A percentile compares a stretch with the other conserved stretches of the same genome.
phyloP scores from a whole-genome alignment of 2,329 filamentous ascomycete genomes.

The Fusarium illudens region DNA sequence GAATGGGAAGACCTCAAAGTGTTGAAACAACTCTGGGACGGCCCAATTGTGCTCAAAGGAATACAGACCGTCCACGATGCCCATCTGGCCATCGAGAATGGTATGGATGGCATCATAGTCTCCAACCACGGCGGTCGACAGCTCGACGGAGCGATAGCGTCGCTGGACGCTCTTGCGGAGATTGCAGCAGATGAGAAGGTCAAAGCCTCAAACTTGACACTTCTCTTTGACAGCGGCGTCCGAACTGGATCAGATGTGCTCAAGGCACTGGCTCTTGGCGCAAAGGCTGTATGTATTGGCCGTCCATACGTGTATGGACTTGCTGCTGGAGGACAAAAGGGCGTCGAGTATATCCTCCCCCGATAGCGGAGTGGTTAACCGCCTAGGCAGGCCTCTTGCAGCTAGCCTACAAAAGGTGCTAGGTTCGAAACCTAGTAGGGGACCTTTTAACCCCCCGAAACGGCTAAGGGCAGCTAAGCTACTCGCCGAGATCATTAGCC shows the following conservation, averaged over 20 bases:
- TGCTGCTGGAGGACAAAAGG: constrained; percentile 48
- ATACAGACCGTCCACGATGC: constrained; percentile 53
- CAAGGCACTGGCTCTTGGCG: constrained; percentile 53
- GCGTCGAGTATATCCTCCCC: constrained; percentile 66
- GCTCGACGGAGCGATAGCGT: constrained; percentile 51
- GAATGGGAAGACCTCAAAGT: constrained; percentile 70
- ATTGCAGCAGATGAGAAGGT: constrained; percentile 63
- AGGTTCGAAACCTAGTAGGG: too few species aligned
- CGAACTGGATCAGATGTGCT: constrained; percentile 52
- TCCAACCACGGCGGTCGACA: constrained; percentile 56
- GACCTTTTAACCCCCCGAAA: too few species aligned
- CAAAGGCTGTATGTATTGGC: constrained; percentile 54
- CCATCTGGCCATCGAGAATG: constrained; percentile 47
- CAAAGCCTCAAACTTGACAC: constrained; percentile 50
- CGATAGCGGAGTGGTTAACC: too few species aligned
- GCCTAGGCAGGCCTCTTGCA: too few species aligned
- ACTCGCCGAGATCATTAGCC: too few species aligned
- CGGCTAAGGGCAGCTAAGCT: too few species aligned
- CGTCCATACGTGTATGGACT: constrained; percentile 51
- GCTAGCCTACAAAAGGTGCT: too few species aligned
- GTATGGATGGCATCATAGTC: constrained; percentile 52
- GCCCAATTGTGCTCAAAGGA: constrained; percentile 56
- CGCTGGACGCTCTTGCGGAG: constrained; percentile 62
- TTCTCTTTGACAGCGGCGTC: constrained; percentile 60
- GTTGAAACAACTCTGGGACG: constrained; percentile 67